These are phyloP conservation scores for Neurospora tetraspora DNA, from an alignment of 495 filamentous ascomycete genomes.

Conservation along the genomic window DNA sequence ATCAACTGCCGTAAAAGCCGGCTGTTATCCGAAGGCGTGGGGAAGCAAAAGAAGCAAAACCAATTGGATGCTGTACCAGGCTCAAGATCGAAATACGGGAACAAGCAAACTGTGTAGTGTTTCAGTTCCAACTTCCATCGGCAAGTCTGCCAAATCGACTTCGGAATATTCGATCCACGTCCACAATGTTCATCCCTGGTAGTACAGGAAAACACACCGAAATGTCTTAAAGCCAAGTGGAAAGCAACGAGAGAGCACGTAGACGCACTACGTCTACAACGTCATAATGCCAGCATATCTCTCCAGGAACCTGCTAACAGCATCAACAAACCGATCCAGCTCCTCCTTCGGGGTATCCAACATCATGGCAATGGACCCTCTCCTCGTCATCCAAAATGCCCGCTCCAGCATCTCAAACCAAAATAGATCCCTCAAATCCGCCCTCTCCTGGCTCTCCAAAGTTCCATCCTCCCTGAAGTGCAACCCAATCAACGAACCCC, in stretches of 20 bases:
- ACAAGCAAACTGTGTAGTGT: background rate
- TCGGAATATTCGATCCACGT: background rate
- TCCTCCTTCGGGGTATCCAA: constrained; percentile 31
- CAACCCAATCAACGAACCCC: constrained; percentile 35
- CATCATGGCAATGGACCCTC: constrained; percentile 34
- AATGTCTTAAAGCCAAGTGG: background rate
- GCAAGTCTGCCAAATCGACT: background rate
- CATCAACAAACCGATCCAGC: constrained; percentile 30
- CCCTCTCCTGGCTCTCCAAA: constrained; percentile 19
- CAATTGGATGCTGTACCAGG: background rate
- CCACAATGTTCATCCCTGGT: background rate
- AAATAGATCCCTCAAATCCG: constrained; percentile 33
- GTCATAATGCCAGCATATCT: constrained; percentile 15
- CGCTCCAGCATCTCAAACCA: constrained; percentile 40
- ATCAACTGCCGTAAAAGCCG: background rate
- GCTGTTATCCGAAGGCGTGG: background rate
- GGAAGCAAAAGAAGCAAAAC: background rate
- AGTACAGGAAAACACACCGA: background rate
- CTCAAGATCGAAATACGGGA: background rate
- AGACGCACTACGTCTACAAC: background rate
- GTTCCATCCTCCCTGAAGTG: constrained; percentile 25
- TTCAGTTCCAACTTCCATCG: background rate
- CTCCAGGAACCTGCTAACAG: constrained; percentile 16
- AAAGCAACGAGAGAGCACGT: background rate
- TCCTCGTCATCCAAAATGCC: constrained; percentile 37